Conservation (phyloP, 257 asterid genomes). For the Solanum medicagineum region DNA sequence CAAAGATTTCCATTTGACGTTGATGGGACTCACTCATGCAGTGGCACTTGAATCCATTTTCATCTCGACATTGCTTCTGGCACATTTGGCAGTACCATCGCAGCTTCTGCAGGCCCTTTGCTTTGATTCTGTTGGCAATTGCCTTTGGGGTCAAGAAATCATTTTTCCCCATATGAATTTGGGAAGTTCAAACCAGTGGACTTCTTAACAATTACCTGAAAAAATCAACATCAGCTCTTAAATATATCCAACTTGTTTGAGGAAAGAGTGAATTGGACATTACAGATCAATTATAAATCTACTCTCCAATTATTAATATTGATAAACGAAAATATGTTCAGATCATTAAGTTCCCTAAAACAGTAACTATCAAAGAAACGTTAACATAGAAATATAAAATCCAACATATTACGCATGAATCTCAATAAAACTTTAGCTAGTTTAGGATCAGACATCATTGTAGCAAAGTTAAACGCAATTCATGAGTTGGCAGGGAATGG, state of each 20-base stretch:
- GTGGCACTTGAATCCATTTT: constrained; percentile 94
- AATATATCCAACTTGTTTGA: neutral
- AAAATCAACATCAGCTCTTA: neutral
- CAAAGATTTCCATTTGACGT: constrained; percentile 90
- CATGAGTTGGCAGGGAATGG: too few species aligned
- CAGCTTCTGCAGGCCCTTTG: constrained; percentile 76
- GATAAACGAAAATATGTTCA: neutral
- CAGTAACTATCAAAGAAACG: too few species aligned
- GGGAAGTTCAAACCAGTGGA: neutral
- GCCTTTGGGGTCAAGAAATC: constrained; percentile 90
- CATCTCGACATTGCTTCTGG: constrained; percentile 91
- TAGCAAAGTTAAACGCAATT: too few species aligned
- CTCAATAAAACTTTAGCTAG: too few species aligned
- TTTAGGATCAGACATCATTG: too few species aligned
- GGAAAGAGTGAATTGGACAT: neutral
- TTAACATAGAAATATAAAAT: too few species aligned
- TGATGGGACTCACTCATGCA: constrained; percentile 94
- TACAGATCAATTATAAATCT: neutral
- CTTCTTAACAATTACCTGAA: neutral
- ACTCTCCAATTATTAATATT: neutral
- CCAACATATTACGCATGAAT: too few species aligned
- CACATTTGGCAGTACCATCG: constrained; percentile 99
- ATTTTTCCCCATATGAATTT: constrained; percentile 54
- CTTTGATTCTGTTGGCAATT: constrained; percentile 76
- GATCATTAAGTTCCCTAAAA: neutral